Base-by-base conservation (phyloP, 2,329 filamentous ascomycete species). In the Chaetomium sp. region DNA sequence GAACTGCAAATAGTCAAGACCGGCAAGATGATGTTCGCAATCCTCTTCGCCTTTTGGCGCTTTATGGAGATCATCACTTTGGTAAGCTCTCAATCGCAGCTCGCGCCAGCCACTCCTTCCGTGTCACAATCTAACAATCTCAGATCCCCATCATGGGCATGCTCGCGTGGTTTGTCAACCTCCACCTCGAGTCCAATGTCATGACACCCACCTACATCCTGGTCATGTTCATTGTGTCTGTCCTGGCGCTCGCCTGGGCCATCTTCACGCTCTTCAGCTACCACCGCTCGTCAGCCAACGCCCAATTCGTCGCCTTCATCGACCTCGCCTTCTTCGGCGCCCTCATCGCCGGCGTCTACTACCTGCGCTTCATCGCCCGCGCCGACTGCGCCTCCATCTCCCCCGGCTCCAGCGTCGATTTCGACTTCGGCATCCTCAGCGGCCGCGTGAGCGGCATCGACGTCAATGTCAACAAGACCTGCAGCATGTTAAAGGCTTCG, bases 401-500 rank as follows among this genome's bases (percentile, higher is more conserved):
- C 74, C 72, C 51, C 72, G 74, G 72, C 27, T 84, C 83, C 70
- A 79, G 79, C 64, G 68, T 81, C 52, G 76, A 78, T 49, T 76
- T 91, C 11, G 74, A 77, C 51, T 76, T 91, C 44, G 86, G 86
- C 10, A 74, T 79, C 10, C 81, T 89, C 59, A 79, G 82, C 60
- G 81, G 81, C 44, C 74, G 72, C 35, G 70, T 79, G 38, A 76
- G 76, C 48, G 72, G 72, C 51, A 78, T 82, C 56, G 70, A 77
- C 43, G 67, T 85, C 42, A 71, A 79, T 52, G 71, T 85, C 40
- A 79, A 89, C 71, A 92, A 92, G 78, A 82, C 84, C 5, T 97
- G 92, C 73, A 82, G 87, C 49, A 94, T 96, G 89, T 82, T 96
- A 67, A 97, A 96, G 80, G 87, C 91, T 1, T 80, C 78, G 62